A percentile compares a stretch with the other conserved stretches of the same genome.
phyloP scores from a whole-genome alignment of 192 early-diverging fungal species.

The Tieghemiomyces parasiticus region DNA sequence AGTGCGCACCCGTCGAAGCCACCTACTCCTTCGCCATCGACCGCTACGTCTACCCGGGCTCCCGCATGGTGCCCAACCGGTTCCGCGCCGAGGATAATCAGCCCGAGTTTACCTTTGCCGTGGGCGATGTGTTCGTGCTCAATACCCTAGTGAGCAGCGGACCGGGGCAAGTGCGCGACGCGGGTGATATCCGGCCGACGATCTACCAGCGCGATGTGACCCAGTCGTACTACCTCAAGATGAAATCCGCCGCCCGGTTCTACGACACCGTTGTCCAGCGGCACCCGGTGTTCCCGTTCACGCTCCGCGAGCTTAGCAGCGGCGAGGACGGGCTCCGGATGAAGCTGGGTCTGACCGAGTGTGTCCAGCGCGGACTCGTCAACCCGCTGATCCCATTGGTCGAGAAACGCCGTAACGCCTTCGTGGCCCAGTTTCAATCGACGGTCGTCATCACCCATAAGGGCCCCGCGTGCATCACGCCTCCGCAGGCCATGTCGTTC shows the following conservation, averaged over 20 bases:
- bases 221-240: constrained; percentile 51
- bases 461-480: constrained; percentile 52
- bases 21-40: constrained; percentile 56
- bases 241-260: constrained; percentile 45
- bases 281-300: constrained; percentile 63
- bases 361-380: constrained; percentile 43
- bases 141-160: constrained; percentile 55
- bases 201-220: constrained; percentile 61
- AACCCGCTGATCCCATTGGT: constrained; percentile 44
- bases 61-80: constrained; percentile 28
- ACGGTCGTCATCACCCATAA: constrained; percentile 45
- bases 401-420: constrained; percentile 29
- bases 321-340: constrained; percentile 16
- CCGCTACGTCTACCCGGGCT: constrained; percentile 53
- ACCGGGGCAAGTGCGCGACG: constrained; percentile 33
- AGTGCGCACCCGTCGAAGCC: constrained; percentile 49
- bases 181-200: constrained; percentile 35
- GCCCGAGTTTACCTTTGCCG: constrained; percentile 49
- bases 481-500: constrained; percentile 49
- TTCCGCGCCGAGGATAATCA: constrained; percentile 38
- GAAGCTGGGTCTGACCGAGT: constrained; percentile 51
- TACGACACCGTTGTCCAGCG: constrained; percentile 35
- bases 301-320: constrained; percentile 32
- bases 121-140: constrained; percentile 55
- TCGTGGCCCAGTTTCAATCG: constrained; percentile 61